A percentile compares a stretch with the other conserved stretches of the same genome.
phyloP scores from a whole-genome alignment of 768 basidiomycete genomes.

The Cubamyces sp. region DNA sequence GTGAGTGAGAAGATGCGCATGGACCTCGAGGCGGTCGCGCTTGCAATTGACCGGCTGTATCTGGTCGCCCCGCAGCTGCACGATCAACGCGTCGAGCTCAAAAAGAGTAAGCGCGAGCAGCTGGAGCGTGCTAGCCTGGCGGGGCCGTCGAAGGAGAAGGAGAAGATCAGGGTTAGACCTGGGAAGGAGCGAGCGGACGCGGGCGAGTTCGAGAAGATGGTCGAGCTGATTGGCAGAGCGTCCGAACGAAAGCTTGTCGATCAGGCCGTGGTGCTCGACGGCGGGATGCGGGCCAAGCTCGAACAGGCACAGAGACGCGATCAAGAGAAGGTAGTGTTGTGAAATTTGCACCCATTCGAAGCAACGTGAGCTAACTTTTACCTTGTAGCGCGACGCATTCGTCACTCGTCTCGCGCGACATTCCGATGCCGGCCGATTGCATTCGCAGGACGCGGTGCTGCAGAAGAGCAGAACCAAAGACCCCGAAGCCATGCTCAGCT shows the following conservation, averaged over 20 bases:
- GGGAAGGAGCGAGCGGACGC: conserved; percentile 54
- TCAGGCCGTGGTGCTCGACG: conserved; percentile 72
- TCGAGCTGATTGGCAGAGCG: conserved; percentile 73
- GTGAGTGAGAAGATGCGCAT: conserved; percentile 78
- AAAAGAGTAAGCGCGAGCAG: conserved; percentile 67
- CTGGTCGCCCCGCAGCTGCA: conserved; percentile 84
- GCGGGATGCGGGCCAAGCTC: conserved; percentile 55
- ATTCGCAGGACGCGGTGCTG: conserved; percentile 73
- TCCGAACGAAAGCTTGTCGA: conserved; percentile 66
- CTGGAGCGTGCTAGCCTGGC: conserved; percentile 70
- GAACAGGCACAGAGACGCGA: conserved; percentile 64
- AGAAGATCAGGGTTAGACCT: conserved; percentile 31
- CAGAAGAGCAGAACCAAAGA: conserved; percentile 29
- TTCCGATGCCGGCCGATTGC: conserved; percentile 73
- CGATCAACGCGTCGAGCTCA: conserved; percentile 92
- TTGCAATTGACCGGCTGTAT: conserved; percentile 90
- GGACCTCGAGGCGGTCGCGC: conserved; percentile 84
- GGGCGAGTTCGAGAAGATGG: conserved; percentile 68
- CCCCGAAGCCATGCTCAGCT: conserved; percentile 47
- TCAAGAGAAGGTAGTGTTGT: conserved; percentile 58
- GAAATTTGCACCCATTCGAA: neutral
- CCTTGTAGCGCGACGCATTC: conserved; percentile 67
- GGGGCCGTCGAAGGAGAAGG: conserved; percentile 36
- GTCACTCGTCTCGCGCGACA: conserved; percentile 74
- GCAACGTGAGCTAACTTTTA: neutral